Percentiles rank a stretch among this genome's conserved stretches.
Conservation (phyloP, 495 filamentous ascomycete genomes). For the Tuber melanosporum region DNA sequence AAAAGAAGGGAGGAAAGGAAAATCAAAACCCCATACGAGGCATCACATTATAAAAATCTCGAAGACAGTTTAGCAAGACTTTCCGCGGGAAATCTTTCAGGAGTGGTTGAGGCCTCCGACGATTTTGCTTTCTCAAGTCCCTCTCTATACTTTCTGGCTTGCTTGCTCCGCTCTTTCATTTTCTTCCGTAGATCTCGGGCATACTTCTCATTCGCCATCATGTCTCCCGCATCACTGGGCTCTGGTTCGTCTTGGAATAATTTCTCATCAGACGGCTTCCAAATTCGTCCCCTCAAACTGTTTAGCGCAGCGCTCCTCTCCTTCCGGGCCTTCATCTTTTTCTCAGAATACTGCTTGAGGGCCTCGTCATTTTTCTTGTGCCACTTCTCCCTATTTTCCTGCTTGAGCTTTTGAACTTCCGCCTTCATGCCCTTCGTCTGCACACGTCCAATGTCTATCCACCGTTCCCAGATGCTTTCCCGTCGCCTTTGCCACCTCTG, state of each 20-base stretch:
- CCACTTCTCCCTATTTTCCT: conserved; percentile 8
- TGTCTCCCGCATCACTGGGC: neutral
- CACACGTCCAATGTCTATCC: conserved; percentile 31
- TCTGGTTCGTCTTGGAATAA: neutral
- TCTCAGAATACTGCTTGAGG: neutral
- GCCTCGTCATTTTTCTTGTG: neutral
- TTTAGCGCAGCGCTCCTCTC: neutral
- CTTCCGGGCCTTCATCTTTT: neutral
- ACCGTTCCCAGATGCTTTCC: conserved; percentile 46
- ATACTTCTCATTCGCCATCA: neutral
- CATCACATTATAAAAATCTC: neutral
- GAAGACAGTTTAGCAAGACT: neutral
- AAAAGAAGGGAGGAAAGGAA: neutral
- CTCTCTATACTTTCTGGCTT: neutral
- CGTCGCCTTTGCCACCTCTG: conserved; percentile 73
- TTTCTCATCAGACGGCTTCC: neutral
- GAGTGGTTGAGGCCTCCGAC: neutral
- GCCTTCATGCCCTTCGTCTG: conserved; percentile 30
- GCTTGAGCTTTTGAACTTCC: neutral
- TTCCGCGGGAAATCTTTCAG: neutral
- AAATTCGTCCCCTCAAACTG: neutral
- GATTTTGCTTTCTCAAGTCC: neutral
- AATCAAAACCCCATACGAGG: neutral
- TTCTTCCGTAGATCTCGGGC: neutral
- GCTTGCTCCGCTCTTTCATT: neutral